These are phyloP conservation scores for Phaffomyces antillensis DNA, from an alignment of 805 yeast species.

Conservation along the genomic window DNA sequence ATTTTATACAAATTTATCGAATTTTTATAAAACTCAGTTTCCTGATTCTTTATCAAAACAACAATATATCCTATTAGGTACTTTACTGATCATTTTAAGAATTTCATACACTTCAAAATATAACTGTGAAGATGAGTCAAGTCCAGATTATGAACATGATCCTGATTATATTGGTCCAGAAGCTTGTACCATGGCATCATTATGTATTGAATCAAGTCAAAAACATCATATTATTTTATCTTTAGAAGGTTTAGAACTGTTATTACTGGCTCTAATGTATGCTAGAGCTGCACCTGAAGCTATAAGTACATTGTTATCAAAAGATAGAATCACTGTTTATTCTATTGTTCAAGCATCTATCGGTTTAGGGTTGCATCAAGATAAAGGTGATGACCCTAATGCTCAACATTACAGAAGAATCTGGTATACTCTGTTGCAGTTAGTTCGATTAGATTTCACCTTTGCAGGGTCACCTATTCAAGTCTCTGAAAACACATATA, in stretches of 20 bases:
- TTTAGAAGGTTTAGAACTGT: neutral
- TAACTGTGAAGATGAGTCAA: neutral
- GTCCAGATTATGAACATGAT: too few relatives aligned
- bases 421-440: slow-evolving; percentile 1
- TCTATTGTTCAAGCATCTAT: neutral
- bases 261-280: neutral
- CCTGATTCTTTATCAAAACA: neutral
- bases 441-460: neutral
- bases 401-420: slow-evolving; percentile 2
- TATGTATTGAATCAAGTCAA: slow-evolving; percentile 2
- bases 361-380: neutral
- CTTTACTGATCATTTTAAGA: slow-evolving; percentile 1
- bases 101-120: slow-evolving; percentile 4
- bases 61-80: slow-evolving; percentile 2
- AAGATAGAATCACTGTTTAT: neutral
- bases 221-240: neutral
- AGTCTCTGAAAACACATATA: neutral
- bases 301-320: neutral
- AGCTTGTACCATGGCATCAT: slow-evolving; percentile 1
- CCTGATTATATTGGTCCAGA: slow-evolving; percentile 1
- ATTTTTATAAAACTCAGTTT: neutral
- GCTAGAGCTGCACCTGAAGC: slow-evolving; percentile 1
- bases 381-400: neutral
- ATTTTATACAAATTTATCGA: neutral
- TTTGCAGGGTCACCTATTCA: neutral